phyloP scores from a whole-genome alignment of 2,329 filamentous ascomycete genomes.

The Neocatenulostroma microsporum region DNA sequence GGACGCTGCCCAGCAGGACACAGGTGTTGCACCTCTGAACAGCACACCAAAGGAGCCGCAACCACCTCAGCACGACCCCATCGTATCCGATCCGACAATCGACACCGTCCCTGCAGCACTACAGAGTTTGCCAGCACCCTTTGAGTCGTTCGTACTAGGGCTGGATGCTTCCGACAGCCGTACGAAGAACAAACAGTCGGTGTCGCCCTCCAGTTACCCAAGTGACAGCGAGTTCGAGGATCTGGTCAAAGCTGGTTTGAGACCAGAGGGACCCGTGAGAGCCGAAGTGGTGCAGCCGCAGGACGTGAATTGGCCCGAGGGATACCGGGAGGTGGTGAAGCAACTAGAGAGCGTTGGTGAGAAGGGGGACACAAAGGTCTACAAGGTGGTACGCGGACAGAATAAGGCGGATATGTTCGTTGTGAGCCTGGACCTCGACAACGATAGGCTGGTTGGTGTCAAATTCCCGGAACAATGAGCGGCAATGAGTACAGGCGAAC shows the following conservation, averaged over 20 bases:
- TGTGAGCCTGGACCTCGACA: slow-evolving; percentile 7
- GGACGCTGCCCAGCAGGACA: slow-evolving; percentile 6
- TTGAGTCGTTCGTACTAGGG: slow-evolving; percentile 7
- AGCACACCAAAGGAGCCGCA: slow-evolving; percentile 6
- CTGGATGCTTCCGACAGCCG: slow-evolving; percentile 8
- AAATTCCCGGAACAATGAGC: slow-evolving; percentile 12
- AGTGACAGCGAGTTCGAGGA: slow-evolving; percentile 10
- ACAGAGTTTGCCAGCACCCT: slow-evolving; percentile 7
- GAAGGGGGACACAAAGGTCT: slow-evolving; percentile 6
- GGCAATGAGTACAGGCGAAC: no score
- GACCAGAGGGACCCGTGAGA: slow-evolving; percentile 10
- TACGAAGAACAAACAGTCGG: slow-evolving; percentile 5
- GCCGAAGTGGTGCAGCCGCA: slow-evolving; percentile 3
- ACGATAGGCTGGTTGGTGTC: slow-evolving; percentile 9
- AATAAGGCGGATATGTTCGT: slow-evolving; percentile 11
- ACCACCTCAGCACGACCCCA: slow-evolving; percentile 7
- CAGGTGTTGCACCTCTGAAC: slow-evolving; percentile 10
- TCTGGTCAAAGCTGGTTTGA: slow-evolving; percentile 7
- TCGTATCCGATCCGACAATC: slow-evolving; percentile 5
- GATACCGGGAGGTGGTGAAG: slow-evolving; percentile 6
- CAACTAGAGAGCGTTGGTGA: slow-evolving; percentile 5
- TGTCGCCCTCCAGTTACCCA: slow-evolving; percentile 1
- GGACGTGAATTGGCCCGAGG: slow-evolving; percentile 4
- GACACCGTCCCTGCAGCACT: slow-evolving; percentile 9
- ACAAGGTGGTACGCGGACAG: slow-evolving; percentile 8